These are phyloP conservation scores for Macrophomina phaseolina DNA, from an alignment of 2,329 filamentous ascomycete genomes.

Conservation along the genomic window DNA sequence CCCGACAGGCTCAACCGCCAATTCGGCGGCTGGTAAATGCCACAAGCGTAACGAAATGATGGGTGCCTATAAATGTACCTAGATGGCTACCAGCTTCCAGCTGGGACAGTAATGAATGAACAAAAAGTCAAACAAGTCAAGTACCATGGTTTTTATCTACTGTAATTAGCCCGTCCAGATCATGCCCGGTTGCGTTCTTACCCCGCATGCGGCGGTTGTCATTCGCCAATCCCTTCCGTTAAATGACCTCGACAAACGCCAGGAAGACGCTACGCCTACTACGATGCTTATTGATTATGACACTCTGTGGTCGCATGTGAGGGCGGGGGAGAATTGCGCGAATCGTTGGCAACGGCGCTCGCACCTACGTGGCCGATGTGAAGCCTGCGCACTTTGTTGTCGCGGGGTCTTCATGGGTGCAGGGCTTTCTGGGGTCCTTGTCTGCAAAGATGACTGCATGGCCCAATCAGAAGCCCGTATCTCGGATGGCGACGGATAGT, in stretches of 20 bases:
- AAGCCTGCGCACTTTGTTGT: background rate
- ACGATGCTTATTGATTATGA: background rate
- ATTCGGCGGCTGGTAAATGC: conserved; percentile 34
- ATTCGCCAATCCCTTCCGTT: background rate
- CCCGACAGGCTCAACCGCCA: conserved; percentile 19
- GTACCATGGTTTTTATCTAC: background rate
- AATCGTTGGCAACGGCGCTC: no score
- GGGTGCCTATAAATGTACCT: background rate
- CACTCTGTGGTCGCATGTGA: background rate
- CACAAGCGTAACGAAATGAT: background rate
- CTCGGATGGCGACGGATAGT: background rate
- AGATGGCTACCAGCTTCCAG: background rate
- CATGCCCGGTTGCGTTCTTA: background rate
- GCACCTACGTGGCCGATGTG: background rate
- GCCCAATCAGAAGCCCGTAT: background rate
- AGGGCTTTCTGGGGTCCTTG: background rate
- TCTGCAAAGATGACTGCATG: background rate
- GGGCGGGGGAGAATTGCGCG: background rate
- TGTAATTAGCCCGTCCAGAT: background rate
- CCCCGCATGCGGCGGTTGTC: background rate
- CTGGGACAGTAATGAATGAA: background rate
- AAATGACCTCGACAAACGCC: background rate
- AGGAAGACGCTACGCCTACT: background rate
- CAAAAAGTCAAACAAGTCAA: conserved; percentile 17
- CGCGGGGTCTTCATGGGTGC: background rate